These are phyloP conservation scores for Plasmodium vinckei DNA, from an alignment of 169 alveolate species.

Conservation along the genomic window DNA sequence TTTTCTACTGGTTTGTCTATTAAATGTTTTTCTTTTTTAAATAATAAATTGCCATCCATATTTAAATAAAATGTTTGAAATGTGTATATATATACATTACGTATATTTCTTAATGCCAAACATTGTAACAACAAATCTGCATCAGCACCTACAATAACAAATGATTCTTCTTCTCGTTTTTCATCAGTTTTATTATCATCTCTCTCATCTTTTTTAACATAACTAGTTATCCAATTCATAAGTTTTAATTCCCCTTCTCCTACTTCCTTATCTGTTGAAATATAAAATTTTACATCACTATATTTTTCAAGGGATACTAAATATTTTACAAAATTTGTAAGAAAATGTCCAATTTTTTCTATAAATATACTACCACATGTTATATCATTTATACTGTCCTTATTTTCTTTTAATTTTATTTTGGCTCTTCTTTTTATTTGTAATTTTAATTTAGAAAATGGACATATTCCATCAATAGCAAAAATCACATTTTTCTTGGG, in stretches of 20 bases:
- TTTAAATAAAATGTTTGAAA: constrained; percentile 60
- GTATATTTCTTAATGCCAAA: constrained; percentile 73
- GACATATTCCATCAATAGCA: constrained; percentile 83
- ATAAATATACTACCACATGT: constrained; percentile 80
- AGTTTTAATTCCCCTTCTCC: constrained; percentile 84
- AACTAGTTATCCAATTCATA: constrained; percentile 77
- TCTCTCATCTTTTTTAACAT: not conserved
- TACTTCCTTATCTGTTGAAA: constrained; percentile 76
- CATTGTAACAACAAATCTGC: constrained; percentile 80
- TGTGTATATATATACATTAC: constrained; percentile 76
- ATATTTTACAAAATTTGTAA: constrained; percentile 61
- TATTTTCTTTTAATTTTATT: constrained; percentile 5
- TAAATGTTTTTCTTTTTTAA: constrained; percentile 58
- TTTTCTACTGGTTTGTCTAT: not conserved
- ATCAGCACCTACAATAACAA: constrained; percentile 81
- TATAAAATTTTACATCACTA: constrained; percentile 44
- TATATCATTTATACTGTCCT: constrained; percentile 48
- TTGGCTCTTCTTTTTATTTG: constrained; percentile 76
- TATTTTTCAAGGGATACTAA: constrained; percentile 35
- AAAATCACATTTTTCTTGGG: constrained; percentile 76
- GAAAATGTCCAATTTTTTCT: constrained; percentile 50
- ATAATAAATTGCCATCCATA: not conserved
- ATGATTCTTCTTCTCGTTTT: constrained; percentile 36
- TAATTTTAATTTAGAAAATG: constrained; percentile 78
- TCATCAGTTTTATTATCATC: not conserved